Conservation (phyloP, 2,329 filamentous ascomycete genomes). For the Annulohypoxylon truncatum region DNA sequence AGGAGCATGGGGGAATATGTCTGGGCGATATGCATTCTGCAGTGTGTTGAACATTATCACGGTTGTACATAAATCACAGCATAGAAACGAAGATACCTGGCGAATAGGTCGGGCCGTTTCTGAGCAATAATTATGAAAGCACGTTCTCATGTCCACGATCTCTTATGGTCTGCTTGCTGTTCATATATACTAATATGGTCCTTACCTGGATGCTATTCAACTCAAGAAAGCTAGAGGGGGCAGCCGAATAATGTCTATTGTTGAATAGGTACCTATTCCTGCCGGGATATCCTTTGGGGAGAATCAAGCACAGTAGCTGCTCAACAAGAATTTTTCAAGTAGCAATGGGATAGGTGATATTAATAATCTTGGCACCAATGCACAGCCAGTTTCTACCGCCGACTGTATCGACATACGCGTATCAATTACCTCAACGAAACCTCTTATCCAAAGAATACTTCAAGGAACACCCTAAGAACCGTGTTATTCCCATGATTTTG, state of each 20-base stretch:
- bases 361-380: slow-evolving; percentile 28
- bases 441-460: neutral
- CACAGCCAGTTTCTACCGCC: slow-evolving; percentile 8
- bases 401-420: slow-evolving; percentile 4
- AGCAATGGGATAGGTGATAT: slow-evolving; percentile 24
- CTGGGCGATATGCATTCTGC: slow-evolving; percentile 33
- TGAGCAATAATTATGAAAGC: neutral
- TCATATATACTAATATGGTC: neutral
- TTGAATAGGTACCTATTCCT: neutral
- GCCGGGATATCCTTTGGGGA: neutral
- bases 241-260: neutral
- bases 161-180: neutral
- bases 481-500: neutral
- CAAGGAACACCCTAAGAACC: neutral
- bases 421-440: slow-evolving; percentile 1
- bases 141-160: neutral
- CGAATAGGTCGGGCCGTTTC: neutral
- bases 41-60: slow-evolving; percentile 18
- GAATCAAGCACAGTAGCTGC: neutral
- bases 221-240: neutral
- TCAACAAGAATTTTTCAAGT: neutral
- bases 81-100: neutral
- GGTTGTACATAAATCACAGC: slow-evolving; percentile 6
- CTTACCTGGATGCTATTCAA: neutral
- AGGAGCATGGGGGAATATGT: slow-evolving; percentile 20